phyloP scores from a whole-genome alignment of 148 eudicot genomes.

The Persicaria tinctoria region DNA sequence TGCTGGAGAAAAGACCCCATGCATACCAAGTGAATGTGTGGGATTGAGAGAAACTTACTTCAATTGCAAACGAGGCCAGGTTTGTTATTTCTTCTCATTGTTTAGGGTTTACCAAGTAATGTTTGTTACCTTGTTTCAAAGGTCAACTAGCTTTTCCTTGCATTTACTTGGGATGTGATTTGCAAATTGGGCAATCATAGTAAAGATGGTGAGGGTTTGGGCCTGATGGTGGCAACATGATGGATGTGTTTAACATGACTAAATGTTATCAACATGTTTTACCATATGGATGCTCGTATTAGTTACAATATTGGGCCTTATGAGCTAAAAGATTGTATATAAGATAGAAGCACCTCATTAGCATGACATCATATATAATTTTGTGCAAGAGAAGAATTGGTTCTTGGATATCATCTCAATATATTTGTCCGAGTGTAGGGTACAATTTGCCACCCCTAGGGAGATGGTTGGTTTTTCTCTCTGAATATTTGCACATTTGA shows the following conservation, averaged over 20 bases:
- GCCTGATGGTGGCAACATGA: not conserved
- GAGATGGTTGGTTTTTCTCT: not conserved
- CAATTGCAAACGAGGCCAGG: slow-evolving; percentile 98
- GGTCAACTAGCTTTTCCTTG: not conserved
- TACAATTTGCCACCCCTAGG: no score
- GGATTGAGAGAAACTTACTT: slow-evolving; percentile 88
- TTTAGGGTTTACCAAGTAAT: not conserved
- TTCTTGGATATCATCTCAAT: not conserved
- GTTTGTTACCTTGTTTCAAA: not conserved
- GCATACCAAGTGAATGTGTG: slow-evolving; percentile 76
- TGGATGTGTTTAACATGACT: not conserved
- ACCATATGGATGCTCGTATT: no score
- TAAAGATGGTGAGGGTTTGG: not conserved
- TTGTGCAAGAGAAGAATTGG: not conserved
- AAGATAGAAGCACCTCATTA: no score
- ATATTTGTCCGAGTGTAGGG: not conserved
- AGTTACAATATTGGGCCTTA: no score
- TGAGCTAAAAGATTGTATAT: no score
- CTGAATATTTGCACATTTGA: not conserved
- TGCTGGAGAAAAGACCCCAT: slow-evolving; percentile 76
- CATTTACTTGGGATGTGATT: not conserved
- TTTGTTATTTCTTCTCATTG: slow-evolving; percentile 15
- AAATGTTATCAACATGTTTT: no score
- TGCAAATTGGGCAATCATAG: not conserved
- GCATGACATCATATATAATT: no score